These are phyloP conservation scores for Rostrohypoxylon terebratum DNA, from an alignment of 495 filamentous ascomycete genomes.

Conservation along the genomic window DNA sequence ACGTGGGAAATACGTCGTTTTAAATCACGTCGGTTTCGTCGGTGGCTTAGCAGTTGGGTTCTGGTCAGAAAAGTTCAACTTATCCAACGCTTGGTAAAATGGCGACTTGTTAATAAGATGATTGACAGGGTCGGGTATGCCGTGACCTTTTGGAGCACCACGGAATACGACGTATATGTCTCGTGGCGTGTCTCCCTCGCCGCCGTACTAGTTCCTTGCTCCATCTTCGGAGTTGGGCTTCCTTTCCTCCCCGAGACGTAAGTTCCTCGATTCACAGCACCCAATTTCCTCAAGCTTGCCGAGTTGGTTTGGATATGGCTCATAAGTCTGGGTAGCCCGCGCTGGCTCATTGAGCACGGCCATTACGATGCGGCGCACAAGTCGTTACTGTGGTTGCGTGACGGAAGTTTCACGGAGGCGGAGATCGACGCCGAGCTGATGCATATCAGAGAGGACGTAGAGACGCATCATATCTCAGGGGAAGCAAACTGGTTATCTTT, in stretches of 20 bases:
- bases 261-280: conserved; percentile 24
- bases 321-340: conserved; percentile 47
- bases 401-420: conserved; percentile 52
- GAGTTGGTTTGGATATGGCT: background rate
- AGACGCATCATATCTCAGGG: conserved; percentile 47
- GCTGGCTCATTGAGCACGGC: conserved; percentile 63
- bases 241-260: conserved; percentile 65
- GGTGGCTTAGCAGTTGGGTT: conserved; percentile 64
- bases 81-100: background rate
- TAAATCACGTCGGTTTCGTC: conserved; percentile 69
- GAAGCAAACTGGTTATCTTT: conserved; percentile 52
- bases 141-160: conserved; percentile 56
- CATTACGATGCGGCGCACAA: conserved; percentile 52
- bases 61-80: conserved; percentile 55
- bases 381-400: conserved; percentile 59
- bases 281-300: background rate
- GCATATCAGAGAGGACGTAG: conserved; percentile 54
- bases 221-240: conserved; percentile 58
- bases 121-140: conserved; percentile 57
- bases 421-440: conserved; percentile 53
- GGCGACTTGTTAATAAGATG: background rate
- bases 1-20: conserved; percentile 65
- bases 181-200: conserved; percentile 63
- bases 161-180: conserved; percentile 44
- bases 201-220: conserved; percentile 58